phyloP scores from a whole-genome alignment of 176 grass and related monocot genomes.

The Aegilops bicornis region DNA sequence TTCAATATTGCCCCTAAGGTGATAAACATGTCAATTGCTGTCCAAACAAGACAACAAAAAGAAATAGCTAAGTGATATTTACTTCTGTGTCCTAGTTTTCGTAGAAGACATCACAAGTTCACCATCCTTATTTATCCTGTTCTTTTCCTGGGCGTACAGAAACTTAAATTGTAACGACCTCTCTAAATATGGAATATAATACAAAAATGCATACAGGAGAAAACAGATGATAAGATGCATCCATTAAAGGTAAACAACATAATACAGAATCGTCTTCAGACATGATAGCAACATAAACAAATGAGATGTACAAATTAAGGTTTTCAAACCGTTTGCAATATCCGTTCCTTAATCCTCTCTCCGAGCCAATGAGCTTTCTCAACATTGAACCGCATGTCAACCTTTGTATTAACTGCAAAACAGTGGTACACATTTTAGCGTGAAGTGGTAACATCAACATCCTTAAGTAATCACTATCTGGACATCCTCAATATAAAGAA shows the following conservation, averaged over 20 bases:
- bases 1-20: conserved; percentile 83
- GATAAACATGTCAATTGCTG: conserved; percentile 29
- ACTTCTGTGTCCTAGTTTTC: conserved; percentile 98
- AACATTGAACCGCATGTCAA: conserved; percentile 98
- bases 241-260: neutral
- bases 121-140: conserved; percentile 87
- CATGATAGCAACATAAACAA: neutral
- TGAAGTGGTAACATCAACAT: neutral
- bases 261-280: neutral
- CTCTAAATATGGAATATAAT: neutral
- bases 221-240: neutral
- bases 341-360: conserved; percentile 81
- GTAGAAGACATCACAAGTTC: conserved; percentile 97
- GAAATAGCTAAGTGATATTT: conserved; percentile 26
- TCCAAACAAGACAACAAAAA: conserved; percentile 17
- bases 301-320: conserved; percentile 3
- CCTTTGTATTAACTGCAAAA: conserved; percentile 92
- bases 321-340: conserved; percentile 75
- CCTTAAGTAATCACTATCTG: conserved; percentile 4
- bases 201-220: conserved; percentile 1
- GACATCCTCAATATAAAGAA: neutral
- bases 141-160: conserved; percentile 71
- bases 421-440: neutral
- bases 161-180: conserved; percentile 10
- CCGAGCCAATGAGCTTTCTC: conserved; percentile 87